phyloP scores from a whole-genome alignment of 768 basidiomycete species.

The Tubosaeta sp. region DNA sequence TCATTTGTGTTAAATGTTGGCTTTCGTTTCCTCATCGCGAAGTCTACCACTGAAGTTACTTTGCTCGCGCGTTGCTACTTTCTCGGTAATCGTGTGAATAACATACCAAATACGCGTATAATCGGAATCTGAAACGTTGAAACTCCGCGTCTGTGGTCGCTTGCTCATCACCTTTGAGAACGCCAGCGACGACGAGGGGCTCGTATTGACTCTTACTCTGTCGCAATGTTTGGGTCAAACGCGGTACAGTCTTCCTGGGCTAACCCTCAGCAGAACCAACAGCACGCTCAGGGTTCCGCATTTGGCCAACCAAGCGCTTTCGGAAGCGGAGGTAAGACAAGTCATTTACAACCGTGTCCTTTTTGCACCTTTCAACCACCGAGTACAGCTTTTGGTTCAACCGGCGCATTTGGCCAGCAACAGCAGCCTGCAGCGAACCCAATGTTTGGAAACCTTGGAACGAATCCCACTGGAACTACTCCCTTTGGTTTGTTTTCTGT shows the following conservation, averaged over 20 bases:
- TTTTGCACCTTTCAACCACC: slow-evolving; percentile 22
- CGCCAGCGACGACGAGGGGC: slow-evolving; percentile 24
- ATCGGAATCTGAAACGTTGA: slow-evolving; percentile 15
- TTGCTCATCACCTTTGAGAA: slow-evolving; percentile 8
- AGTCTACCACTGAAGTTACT: slow-evolving; percentile 3
- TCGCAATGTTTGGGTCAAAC: slow-evolving; percentile 58
- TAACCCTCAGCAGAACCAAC: slow-evolving; percentile 62
- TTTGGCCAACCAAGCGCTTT: slow-evolving; percentile 72
- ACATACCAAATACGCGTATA: slow-evolving; percentile 16
- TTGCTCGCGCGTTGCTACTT: background rate
- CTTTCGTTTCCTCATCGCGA: slow-evolving; percentile 41
- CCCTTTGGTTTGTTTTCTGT: slow-evolving; percentile 30
- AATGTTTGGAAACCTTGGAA: slow-evolving; percentile 69
- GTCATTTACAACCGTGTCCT: slow-evolving; percentile 26
- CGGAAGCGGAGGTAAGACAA: slow-evolving; percentile 45
- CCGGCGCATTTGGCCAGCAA: slow-evolving; percentile 60
- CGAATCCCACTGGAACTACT: slow-evolving; percentile 31
- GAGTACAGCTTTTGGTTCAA: slow-evolving; percentile 50
- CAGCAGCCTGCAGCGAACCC: slow-evolving; percentile 69
- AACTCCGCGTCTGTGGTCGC: slow-evolving; percentile 19
- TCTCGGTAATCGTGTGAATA: slow-evolving; percentile 19
- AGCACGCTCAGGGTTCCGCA: slow-evolving; percentile 47
- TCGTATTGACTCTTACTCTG: slow-evolving; percentile 10
- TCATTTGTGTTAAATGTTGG: slow-evolving; percentile 78
- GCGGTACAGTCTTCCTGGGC: slow-evolving; percentile 61